Base-by-base conservation (phyloP, 2,329 filamentous ascomycete species). In the Calonectria montana region DNA sequence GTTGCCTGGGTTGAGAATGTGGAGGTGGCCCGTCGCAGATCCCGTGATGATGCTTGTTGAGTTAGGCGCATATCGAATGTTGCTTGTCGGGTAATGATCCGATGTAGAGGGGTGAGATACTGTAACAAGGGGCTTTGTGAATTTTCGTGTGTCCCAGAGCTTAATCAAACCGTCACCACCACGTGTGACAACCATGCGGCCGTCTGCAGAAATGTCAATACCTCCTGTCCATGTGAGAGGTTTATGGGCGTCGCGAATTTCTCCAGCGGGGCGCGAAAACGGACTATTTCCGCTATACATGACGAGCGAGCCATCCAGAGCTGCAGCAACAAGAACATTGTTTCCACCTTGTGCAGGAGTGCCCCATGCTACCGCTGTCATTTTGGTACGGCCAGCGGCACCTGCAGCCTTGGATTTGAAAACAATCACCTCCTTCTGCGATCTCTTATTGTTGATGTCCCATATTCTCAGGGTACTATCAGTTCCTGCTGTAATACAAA, bases 381-480 rank as follows among this genome's bases (percentile, higher is more conserved):
- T 98, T 80, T 96, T 92, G 39, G 95, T 97, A 80, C 97, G 92
- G 15, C 97, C 97, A 29, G 95, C 97, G 53, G 93, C 93, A 0
- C 96, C 97, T 10, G 94, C 91, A n/a, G 93, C 93, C 80, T 91
- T 94, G 10, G 96, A 98, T 83, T 98, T 98, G 87, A 98, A 96
- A 23, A 98, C 96, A 73, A 99, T 94, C 16, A 99, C 93, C 62
- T 98, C 94, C 82, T 95, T 97, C 82, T 99, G 97, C 67, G 92
- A 91, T 74, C 96, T 91, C 79, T 95, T 94, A 78, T 96, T 93
- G 83, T 98, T 98, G 77, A 98, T 90, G 81, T 99, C 96, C 97
- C 97, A 99, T 81, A 99, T 98, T 68, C 97, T 91, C 73, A 99
- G 85, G 1, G 97, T 99, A 81, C 96, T 98, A 82, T 99, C 97